phyloP scores from a whole-genome alignment of 495 filamentous ascomycete genomes.

The Durotheca rogersii region DNA sequence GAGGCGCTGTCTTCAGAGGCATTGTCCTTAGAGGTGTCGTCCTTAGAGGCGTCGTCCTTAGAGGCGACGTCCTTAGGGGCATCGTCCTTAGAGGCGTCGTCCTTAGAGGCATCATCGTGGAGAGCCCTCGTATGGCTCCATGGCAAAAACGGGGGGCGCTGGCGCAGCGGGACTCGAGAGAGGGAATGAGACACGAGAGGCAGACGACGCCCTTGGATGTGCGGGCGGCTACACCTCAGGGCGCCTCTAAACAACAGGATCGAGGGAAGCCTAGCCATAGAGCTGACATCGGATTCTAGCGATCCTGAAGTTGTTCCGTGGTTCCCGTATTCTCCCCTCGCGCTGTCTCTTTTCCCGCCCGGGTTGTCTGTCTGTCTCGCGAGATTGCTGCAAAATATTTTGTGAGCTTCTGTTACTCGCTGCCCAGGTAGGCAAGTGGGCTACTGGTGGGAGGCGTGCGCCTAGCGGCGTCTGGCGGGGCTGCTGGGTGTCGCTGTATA shows the following conservation, averaged over 20 bases:
- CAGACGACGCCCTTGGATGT: slow-evolving; percentile 5
- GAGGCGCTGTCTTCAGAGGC: neutral
- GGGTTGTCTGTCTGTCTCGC: too few species aligned
- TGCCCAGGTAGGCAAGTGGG: too few species aligned
- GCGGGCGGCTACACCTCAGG: slow-evolving; percentile 10
- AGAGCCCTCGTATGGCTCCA: slow-evolving; percentile 3
- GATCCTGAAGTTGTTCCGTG: neutral
- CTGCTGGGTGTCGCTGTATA: too few species aligned
- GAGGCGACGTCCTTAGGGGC: slow-evolving; percentile 3
- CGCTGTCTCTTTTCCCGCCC: too few species aligned
- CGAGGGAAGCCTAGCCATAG: slow-evolving; percentile 21
- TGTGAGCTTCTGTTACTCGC: too few species aligned
- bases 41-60: too few species aligned
- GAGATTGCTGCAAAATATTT: too few species aligned
- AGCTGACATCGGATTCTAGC: neutral
- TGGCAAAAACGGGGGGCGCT: slow-evolving; percentile 12
- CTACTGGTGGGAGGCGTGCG: too few species aligned
- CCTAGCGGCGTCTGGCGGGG: too few species aligned
- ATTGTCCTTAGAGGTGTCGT: neutral
- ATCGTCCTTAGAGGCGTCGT: too few species aligned
- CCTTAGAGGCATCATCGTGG: slow-evolving; percentile 5
- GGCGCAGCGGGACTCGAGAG: neutral
- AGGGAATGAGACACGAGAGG: neutral
- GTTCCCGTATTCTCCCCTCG: too few species aligned
- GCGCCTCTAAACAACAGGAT: neutral